Evolutionary conservation across 2,329 filamentous ascomycete species (phyloP).

Genomic region (Exutisphaerella laricina): DNA sequence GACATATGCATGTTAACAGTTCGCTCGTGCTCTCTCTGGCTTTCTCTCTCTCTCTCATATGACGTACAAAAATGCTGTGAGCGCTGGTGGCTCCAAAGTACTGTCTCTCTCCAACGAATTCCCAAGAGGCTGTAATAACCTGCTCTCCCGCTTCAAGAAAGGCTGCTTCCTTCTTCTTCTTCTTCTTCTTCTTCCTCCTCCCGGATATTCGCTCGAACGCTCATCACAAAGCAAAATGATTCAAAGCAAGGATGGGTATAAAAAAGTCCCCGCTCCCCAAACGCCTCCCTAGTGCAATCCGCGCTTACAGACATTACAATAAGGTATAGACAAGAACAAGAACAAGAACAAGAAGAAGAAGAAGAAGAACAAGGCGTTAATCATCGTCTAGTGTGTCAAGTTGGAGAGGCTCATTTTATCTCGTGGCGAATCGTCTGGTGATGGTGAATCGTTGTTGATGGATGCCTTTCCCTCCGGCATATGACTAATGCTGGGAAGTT

Average conservation of each 20-base stretch:
- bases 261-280: too few relatives aligned
- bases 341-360: constrained; percentile 7
- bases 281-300: constrained; percentile 4
- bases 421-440: constrained; percentile 32
- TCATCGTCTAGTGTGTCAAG: constrained; percentile 29
- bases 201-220: constrained; percentile 9
- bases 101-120: too few relatives aligned
- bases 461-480: constrained; percentile 12
- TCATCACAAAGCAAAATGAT: constrained; percentile 6
- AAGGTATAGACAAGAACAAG: constrained; percentile 11
- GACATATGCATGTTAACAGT: too few relatives aligned
- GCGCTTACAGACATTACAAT: constrained; percentile 6
- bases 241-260: constrained; percentile 7
- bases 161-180: constrained; percentile 2
- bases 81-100: constrained; percentile 4
- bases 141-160: neutral
- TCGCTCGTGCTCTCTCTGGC: too few relatives aligned
- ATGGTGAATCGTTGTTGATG: constrained; percentile 24
- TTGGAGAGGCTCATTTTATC: constrained; percentile 38
- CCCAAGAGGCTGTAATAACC: neutral
- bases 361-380: too few relatives aligned
- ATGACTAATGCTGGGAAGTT: constrained; percentile 28
- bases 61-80: neutral
- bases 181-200: constrained; percentile 1
- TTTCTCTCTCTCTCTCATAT: constrained; percentile 3